A percentile compares a stretch with the other conserved stretches of the same genome.
Evolutionary conservation across 1,284 basidiomycete species (phyloP).

Genomic region (Tilletia horrida): DNA sequence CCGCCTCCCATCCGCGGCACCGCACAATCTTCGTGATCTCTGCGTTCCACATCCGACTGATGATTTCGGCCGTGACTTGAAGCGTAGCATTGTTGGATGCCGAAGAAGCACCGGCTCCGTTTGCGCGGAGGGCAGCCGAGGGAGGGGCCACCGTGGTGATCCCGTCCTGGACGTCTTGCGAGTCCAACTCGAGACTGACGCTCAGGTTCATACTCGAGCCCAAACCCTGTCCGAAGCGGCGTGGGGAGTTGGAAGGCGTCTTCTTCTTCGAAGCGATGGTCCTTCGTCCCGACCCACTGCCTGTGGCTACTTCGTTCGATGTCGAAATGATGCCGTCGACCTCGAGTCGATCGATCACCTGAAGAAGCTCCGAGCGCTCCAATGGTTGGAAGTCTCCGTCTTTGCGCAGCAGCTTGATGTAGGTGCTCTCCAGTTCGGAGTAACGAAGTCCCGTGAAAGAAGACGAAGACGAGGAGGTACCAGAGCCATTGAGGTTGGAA

Average conservation of each 20-base stretch:
- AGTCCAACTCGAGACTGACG: conserved; percentile 30
- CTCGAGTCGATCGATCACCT: conserved; percentile 50
- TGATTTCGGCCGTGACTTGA: conserved; percentile 31
- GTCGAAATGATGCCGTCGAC: conserved; percentile 46
- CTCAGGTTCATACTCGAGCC: conserved; percentile 22
- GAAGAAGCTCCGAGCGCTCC: conserved; percentile 46
- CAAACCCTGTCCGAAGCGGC: not conserved
- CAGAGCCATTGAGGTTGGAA: not conserved
- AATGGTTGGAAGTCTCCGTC: conserved; percentile 36
- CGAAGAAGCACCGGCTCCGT: not conserved
- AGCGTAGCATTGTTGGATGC: not conserved
- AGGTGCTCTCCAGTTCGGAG: conserved; percentile 43
- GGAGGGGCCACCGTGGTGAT: conserved; percentile 32
- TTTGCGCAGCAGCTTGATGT: conserved; percentile 36
- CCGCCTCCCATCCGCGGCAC: conserved; percentile 35
- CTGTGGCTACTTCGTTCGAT: conserved; percentile 28
- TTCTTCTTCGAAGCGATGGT: not conserved
- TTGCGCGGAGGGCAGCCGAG: not conserved
- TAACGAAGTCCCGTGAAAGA: conserved; percentile 25
- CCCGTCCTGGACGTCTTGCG: conserved; percentile 38
- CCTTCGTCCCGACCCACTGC: conserved; percentile 10
- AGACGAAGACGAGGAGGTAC: not conserved
- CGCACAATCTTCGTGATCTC: conserved; percentile 39
- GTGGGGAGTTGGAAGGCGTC: not conserved
- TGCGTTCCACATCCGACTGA: conserved; percentile 30